Evolutionary conservation across 768 basidiomycete genomes (phyloP), one percentile per base, ranked within the genome.

Genomic region (Holtermanniella nyarrowii): DNA sequence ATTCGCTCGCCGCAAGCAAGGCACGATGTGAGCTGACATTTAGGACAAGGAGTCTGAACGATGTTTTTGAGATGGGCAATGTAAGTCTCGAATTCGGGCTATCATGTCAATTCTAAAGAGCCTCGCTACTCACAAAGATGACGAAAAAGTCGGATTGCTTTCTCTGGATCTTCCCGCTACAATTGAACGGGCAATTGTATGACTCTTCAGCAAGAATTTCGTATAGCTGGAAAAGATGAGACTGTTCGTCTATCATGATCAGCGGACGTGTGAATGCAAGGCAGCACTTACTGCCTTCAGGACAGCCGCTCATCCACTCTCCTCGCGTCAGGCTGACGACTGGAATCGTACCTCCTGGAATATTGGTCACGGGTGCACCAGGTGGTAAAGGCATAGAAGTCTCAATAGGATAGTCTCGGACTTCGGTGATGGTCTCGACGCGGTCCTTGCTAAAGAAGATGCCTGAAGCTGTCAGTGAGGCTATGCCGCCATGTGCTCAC

Each of bases 281-380:
- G 46, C 21, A 18, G 4, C 0, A 59, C 63, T 64, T 50, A 66
- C 68, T 82, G 47, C 86, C 87, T 69, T 93, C 89, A 0, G 90
- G 89, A 71, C 90, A 95, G 18, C 90, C 90, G 68, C 86, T 87
- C 90, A 95, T 95, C 88, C 88, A 95, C 65, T 90, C 83, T 23
- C 86, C 87, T 70, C 87, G 85, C 20, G 82, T 82, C 79, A 93
- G 81, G 39, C 90, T 73, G n/a, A 54, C 52, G 42, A 57, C 49
- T 41, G 40, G n/a, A 41, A 5, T 23, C 18, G 18, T 41, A 25
- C 31, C 20, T 24, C 43, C 21, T 21, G 23, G 21, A 53, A 22
- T 43, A 14, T 21, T 18, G 44, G 20, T 16, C 3, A 31, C 5
- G 16, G 5, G 26, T 81, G 20, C 20, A 2, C 50, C 57, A 39